Evolutionary conservation across 106 monocot genomes (phyloP).

Genomic region (Agapanthus africanus): DNA sequence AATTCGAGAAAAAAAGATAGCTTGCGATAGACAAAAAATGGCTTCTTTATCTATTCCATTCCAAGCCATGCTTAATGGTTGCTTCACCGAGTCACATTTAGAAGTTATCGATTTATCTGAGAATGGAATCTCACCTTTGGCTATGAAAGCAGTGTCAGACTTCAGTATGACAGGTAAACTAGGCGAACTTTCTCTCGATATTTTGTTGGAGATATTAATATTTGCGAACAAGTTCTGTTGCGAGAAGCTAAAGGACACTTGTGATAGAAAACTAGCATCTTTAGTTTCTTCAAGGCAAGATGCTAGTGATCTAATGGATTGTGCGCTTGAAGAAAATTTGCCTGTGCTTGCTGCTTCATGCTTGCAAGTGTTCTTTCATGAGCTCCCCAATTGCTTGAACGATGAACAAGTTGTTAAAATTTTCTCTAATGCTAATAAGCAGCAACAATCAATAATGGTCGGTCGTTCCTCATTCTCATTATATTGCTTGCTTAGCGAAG

Average conservation of each 20-base stretch:
- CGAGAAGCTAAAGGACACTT: conserved; percentile 80
- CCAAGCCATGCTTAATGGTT: conserved; percentile 84
- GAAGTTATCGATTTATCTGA: conserved; percentile 81
- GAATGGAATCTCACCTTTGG: conserved; percentile 72
- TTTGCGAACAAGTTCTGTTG: conserved; percentile 95
- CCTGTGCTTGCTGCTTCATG: conserved; percentile 77
- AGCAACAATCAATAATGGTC: conserved; percentile 47
- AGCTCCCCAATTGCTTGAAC: conserved; percentile 58
- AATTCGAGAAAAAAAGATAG: conserved; percentile 55
- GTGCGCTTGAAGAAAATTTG: conserved; percentile 74
- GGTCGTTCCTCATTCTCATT: conserved; percentile 67
- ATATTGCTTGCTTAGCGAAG: conserved; percentile 89
- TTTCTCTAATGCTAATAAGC: conserved; percentile 41
- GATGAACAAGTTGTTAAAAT: conserved; percentile 72
- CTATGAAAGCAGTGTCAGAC: conserved; percentile 60
- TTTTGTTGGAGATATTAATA: conserved; percentile 67
- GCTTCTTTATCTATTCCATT: conserved; percentile 79
- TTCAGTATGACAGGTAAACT: conserved; percentile 43
- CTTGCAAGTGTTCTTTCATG: conserved; percentile 67
- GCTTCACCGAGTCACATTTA: conserved; percentile 74
- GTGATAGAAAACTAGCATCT: conserved; percentile 77
- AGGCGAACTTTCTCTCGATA: conserved; percentile 41
- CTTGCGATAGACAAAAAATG: conserved; percentile 69
- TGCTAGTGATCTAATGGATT: conserved; percentile 81
- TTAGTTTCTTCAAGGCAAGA: conserved; percentile 73